These are phyloP conservation scores for Thelephora ganbajun DNA, from an alignment of 768 basidiomycete genomes.

Conservation along the genomic window DNA sequence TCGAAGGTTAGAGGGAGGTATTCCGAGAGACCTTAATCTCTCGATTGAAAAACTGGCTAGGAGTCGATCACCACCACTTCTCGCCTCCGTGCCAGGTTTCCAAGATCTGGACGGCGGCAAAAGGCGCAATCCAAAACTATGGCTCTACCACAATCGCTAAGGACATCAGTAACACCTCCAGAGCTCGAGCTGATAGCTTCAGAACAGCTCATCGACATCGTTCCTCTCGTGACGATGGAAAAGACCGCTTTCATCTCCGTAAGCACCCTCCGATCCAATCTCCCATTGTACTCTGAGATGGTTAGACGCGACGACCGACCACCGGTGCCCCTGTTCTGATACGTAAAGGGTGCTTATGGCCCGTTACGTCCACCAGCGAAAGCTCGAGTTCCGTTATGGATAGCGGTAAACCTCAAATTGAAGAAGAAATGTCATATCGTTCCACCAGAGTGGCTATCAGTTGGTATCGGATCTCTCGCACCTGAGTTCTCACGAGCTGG, in stretches of 20 bases:
- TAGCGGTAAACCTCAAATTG: constrained; percentile 84
- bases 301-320: background rate
- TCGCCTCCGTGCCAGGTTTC: background rate
- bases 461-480: constrained; percentile 38
- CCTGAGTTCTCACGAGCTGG: background rate
- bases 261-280: constrained; percentile 9
- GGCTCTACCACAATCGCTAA: constrained; percentile 65
- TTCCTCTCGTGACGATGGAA: constrained; percentile 85
- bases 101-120: background rate
- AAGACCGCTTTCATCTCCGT: constrained; percentile 86
- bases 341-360: constrained; percentile 72
- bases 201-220: constrained; percentile 73
- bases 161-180: constrained; percentile 61
- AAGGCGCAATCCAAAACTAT: constrained; percentile 22
- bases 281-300: background rate
- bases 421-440: constrained; percentile 94
- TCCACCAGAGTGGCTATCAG: constrained; percentile 77
- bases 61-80: background rate
- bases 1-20: background rate
- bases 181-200: constrained; percentile 85
- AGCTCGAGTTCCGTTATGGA: constrained; percentile 86
- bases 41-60: background rate
- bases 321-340: background rate
- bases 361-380: constrained; percentile 83
- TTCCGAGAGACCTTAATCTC: background rate